These are phyloP conservation scores for Casuarina glauca DNA, from an alignment of 306 rosid species.

Conservation along the genomic window DNA sequence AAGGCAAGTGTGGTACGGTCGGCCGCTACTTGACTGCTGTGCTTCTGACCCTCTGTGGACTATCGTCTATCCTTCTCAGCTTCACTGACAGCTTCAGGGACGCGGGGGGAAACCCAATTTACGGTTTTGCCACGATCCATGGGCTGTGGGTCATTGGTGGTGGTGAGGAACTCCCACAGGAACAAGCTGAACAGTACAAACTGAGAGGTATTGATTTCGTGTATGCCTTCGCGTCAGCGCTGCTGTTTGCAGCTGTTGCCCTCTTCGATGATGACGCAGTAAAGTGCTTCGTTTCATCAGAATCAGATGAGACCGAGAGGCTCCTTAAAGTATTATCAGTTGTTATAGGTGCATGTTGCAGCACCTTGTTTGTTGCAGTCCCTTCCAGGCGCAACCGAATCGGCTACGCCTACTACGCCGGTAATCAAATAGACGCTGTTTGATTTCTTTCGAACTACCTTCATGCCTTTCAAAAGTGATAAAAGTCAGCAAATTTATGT, in stretches of 20 bases:
- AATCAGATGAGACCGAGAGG: slow-evolving; percentile 55
- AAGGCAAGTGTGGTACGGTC: slow-evolving; percentile 63
- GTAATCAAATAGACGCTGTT: neutral
- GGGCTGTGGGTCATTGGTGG: slow-evolving; percentile 78
- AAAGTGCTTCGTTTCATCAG: slow-evolving; percentile 60
- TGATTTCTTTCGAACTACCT: neutral
- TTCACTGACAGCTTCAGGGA: slow-evolving; percentile 76
- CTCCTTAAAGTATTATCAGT: slow-evolving; percentile 63
- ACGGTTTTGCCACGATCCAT: slow-evolving; percentile 65
- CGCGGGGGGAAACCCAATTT: slow-evolving; percentile 55
- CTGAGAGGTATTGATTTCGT: slow-evolving; percentile 53
- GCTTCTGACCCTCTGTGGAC: slow-evolving; percentile 52
- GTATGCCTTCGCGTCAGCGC: slow-evolving; percentile 57
- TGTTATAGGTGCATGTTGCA: slow-evolving; percentile 55
- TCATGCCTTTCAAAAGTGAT: neutral
- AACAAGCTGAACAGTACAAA: slow-evolving; percentile 46
- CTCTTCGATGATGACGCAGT: slow-evolving; percentile 68
- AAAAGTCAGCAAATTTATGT: neutral
- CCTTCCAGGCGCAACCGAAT: slow-evolving; percentile 76
- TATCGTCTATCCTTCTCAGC: slow-evolving; percentile 52
- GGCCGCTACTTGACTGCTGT: slow-evolving; percentile 47
- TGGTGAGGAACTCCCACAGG: slow-evolving; percentile 33
- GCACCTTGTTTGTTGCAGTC: slow-evolving; percentile 57
- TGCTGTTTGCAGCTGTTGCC: slow-evolving; percentile 72
- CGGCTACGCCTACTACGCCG: slow-evolving; percentile 61